Evolutionary conservation across 805 yeast genomes (phyloP).

Genomic region (Candida easanensis): DNA sequence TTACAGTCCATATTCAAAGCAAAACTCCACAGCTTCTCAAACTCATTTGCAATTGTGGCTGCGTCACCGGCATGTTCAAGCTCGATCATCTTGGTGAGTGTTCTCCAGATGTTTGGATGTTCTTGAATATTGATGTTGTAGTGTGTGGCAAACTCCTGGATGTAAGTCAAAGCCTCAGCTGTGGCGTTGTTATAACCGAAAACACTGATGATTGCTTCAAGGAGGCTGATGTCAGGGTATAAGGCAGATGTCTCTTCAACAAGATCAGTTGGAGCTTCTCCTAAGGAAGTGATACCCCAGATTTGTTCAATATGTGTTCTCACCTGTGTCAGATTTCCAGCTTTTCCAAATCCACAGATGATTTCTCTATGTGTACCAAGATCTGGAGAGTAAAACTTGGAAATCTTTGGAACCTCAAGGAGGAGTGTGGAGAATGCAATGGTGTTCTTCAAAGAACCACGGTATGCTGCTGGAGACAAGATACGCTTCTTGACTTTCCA

Average conservation of each 20-base stretch:
- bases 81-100: slow-evolving; percentile 11
- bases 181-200: slow-evolving; percentile 18
- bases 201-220: slow-evolving; percentile 15
- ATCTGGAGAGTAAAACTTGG: slow-evolving; percentile 14
- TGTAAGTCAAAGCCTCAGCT: slow-evolving; percentile 12
- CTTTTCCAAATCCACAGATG: slow-evolving; percentile 21
- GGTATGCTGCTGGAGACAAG: slow-evolving; percentile 9
- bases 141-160: slow-evolving; percentile 14
- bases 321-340: slow-evolving; percentile 19
- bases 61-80: slow-evolving; percentile 3
- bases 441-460: slow-evolving; percentile 10
- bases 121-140: slow-evolving; percentile 11
- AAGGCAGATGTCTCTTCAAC: slow-evolving; percentile 13
- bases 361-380: slow-evolving; percentile 21
- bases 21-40: slow-evolving; percentile 18
- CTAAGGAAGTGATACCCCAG: slow-evolving; percentile 21
- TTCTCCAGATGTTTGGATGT: slow-evolving; percentile 18
- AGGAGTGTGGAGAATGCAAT: slow-evolving; percentile 10
- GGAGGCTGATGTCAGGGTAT: slow-evolving; percentile 21
- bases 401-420: slow-evolving; percentile 5
- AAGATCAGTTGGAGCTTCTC: slow-evolving; percentile 1
- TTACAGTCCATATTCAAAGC: slow-evolving; percentile 12
- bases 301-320: slow-evolving; percentile 18
- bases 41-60: slow-evolving; percentile 5
- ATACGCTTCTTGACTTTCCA: slow-evolving; percentile 13